These are phyloP conservation scores for Rhizopogon vinicolor DNA, from an alignment of 768 basidiomycete species.

Conservation along the genomic window DNA sequence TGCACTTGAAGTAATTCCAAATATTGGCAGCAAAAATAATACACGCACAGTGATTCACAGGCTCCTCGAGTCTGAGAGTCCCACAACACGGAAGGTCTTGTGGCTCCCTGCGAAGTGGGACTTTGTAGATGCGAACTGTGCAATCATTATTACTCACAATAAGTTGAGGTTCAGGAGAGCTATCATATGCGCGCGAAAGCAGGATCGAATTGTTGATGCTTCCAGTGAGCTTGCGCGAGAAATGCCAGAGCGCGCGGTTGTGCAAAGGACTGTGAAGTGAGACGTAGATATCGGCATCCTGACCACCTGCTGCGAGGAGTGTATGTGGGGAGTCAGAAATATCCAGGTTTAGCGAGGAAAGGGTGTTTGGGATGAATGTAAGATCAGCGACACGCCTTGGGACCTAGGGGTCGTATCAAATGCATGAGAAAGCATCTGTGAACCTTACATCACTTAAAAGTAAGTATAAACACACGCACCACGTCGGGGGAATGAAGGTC, in stretches of 20 bases:
- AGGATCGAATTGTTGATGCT: constrained; percentile 65
- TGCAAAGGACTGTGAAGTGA: constrained; percentile 37
- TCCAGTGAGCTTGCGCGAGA: constrained; percentile 45
- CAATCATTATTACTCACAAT: constrained; percentile 86
- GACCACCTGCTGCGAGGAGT: constrained; percentile 74
- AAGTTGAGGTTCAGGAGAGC: constrained; percentile 69
- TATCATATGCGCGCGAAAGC: constrained; percentile 54
- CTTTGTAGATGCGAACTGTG: constrained; percentile 75
- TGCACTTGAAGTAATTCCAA: constrained; percentile 7
- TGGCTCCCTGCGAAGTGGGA: constrained; percentile 51
- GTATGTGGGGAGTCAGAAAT: constrained; percentile 39
- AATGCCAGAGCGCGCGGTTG: constrained; percentile 43
- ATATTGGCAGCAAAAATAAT: background rate
- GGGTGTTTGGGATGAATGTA: constrained; percentile 57
- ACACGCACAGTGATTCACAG: constrained; percentile 76
- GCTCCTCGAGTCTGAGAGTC: constrained; percentile 53
- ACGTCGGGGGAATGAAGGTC: constrained; percentile 43
- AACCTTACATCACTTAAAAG: constrained; percentile 9
- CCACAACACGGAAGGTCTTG: constrained; percentile 47
- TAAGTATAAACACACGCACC: constrained; percentile 31
- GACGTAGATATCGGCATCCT: constrained; percentile 66
- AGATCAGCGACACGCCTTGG: constrained; percentile 49
- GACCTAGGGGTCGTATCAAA: constrained; percentile 23
- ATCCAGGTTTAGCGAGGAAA: constrained; percentile 51
- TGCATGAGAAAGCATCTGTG: constrained; percentile 11